These are phyloP conservation scores for Chrysoporthe austroafricana DNA, from an alignment of 2,329 filamentous ascomycete species.

Conservation along the genomic window DNA sequence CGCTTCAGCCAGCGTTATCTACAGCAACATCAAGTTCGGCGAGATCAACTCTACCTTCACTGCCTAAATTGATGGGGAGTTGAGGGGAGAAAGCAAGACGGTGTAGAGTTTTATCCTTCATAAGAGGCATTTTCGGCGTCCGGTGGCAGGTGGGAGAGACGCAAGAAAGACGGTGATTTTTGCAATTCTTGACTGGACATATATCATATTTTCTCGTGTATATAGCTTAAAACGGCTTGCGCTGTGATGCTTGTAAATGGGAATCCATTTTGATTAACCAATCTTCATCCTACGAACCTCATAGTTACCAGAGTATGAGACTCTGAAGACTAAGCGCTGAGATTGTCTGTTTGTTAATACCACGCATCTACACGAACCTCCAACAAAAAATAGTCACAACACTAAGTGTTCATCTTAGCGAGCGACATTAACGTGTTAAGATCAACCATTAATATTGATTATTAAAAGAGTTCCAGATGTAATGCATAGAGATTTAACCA, in stretches of 20 bases:
- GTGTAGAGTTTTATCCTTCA: too few relatives aligned
- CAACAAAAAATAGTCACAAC: too few relatives aligned
- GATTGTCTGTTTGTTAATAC: too few relatives aligned
- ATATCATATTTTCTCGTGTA: constrained; percentile 4
- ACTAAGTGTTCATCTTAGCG: too few relatives aligned
- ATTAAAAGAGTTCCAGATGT: background rate
- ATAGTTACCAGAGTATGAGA: background rate
- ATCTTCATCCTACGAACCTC: background rate
- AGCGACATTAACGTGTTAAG: background rate
- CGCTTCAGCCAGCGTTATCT: constrained; percentile 37
- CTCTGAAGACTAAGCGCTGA: background rate
- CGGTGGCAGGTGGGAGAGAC: background rate
- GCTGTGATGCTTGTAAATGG: constrained; percentile 8
- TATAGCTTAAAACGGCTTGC: constrained; percentile 8
- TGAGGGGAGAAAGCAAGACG: background rate
- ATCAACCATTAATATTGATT: background rate
- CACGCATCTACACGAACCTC: too few relatives aligned
- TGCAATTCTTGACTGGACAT: background rate
- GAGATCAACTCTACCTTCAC: constrained; percentile 58
- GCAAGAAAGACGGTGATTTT: background rate
- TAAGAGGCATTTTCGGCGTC: background rate
- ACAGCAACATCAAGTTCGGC: constrained; percentile 64
- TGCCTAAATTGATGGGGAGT: background rate
- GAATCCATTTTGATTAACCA: background rate
- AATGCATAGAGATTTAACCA: background rate